A percentile compares a stretch with the other conserved stretches of the same genome.
Conservation (phyloP, 768 basidiomycete species). For the Termitomyces sp. region DNA sequence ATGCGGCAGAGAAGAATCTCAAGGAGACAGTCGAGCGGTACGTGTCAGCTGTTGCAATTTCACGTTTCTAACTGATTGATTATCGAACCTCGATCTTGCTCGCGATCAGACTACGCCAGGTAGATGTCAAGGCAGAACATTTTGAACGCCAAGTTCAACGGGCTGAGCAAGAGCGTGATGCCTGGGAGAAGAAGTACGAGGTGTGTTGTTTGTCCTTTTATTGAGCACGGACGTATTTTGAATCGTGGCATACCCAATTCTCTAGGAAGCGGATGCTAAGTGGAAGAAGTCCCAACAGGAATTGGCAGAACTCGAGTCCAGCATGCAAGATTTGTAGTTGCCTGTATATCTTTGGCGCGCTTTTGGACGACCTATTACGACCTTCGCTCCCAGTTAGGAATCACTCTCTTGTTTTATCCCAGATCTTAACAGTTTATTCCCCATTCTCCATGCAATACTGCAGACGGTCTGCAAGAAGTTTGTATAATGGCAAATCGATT, state of each 20-base stretch:
- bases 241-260: slow-evolving; percentile 10
- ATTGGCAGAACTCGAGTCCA: slow-evolving; percentile 75
- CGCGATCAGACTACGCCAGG: slow-evolving; percentile 75
- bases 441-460: slow-evolving; percentile 9
- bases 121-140: slow-evolving; percentile 98
- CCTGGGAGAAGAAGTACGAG: slow-evolving; percentile 94
- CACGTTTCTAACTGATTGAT: slow-evolving; percentile 15
- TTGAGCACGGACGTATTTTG: background rate
- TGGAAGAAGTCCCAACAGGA: slow-evolving; percentile 74
- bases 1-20: slow-evolving; percentile 91
- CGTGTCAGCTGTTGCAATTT: slow-evolving; percentile 28
- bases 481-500: background rate
- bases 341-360: background rate
- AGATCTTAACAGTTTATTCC: slow-evolving; percentile 6
- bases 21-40: slow-evolving; percentile 98
- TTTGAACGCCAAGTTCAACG: slow-evolving; percentile 90
- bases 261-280: slow-evolving; percentile 70
- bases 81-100: slow-evolving; percentile 11
- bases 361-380: slow-evolving; percentile 3
- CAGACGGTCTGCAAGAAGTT: slow-evolving; percentile 14
- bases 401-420: slow-evolving; percentile 13
- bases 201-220: slow-evolving; percentile 38
- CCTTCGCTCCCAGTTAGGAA: slow-evolving; percentile 1
- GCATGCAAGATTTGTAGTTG: slow-evolving; percentile 68
- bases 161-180: slow-evolving; percentile 87